Base-by-base conservation (phyloP, 352 stramenopile genomes). In the Globisporangium mamillatum region DNA sequence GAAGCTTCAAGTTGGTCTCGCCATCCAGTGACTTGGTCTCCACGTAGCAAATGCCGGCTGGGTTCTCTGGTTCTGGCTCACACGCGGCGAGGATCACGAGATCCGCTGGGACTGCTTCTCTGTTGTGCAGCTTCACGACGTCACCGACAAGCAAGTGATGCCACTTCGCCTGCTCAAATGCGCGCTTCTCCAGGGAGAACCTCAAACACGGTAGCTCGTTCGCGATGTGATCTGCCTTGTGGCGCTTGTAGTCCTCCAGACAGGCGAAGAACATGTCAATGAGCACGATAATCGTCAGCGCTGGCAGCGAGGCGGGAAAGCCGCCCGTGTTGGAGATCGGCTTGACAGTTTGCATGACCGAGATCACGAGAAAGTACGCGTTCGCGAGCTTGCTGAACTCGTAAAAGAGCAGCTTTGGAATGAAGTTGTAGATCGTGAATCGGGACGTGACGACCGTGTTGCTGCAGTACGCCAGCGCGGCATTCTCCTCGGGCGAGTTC, bases 291-390 rank as follows among this genome's bases (percentile, higher is more conserved):
- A 98, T 96, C 7, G 84, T 87, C n/a, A 98, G 80, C 27, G 95
- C 91, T 0, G 92, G 82, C 6, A 98, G 69, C 52, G 93, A 97
- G 0, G 94, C 89, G 0, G 93, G 92, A 66, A 97, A 97, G 8
- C 89, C 88, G 24, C 90, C 84, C 25, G 93, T 98, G 73, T 98
- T 98, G 10, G 89, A 97, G 72, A 98, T 97, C 14, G 82, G 80
- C 70, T 92, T 93, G 78, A 98, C 86, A 7, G 84, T 94, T 75
- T 97, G 89, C 81, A 98, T 91, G 75, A 94, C 78, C 9, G 91
- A 96, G 60, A 98, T 97, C 52, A 97, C 67, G 9, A 98, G 78
- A 68, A 98, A 98, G 71, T 98, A 98, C 57, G 93, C 88, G 72
- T 98, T 98, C 52, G 94, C 94, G 55, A 98, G 77, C 68, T 97